Conservation (phyloP, 139 green algal genomes). For the Haematococcus sp. region DNA sequence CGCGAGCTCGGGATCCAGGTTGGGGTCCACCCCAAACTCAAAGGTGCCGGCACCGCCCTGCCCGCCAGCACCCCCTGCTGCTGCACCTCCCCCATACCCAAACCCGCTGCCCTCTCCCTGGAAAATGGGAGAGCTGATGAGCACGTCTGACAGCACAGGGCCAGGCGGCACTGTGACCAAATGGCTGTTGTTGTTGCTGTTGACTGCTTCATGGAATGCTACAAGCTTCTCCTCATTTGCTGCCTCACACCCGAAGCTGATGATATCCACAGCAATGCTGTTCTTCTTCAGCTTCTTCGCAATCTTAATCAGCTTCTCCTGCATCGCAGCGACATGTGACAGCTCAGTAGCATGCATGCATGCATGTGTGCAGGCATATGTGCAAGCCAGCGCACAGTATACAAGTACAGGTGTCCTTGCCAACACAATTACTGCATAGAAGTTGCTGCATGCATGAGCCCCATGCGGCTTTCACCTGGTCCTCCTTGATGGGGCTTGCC, state of each 20-base stretch:
- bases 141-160: constrained; percentile 85
- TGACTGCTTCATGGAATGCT: constrained; percentile 89
- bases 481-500: constrained; percentile 86
- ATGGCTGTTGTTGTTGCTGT: constrained; percentile 92
- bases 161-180: constrained; percentile 88
- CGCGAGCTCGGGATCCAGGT: constrained; percentile 95
- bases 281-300: constrained; percentile 99
- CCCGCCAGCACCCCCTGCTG: constrained; percentile 35
- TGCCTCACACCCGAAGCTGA: constrained; percentile 81
- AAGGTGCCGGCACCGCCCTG: constrained; percentile 66
- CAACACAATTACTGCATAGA: no score
- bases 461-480: constrained; percentile 54
- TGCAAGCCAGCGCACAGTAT: no score
- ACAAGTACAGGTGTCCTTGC: background rate
- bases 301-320: constrained; percentile 91
- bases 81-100: constrained; percentile 44
- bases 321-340: constrained; percentile 9
- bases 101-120: constrained; percentile 67
- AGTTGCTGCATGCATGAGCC: background rate
- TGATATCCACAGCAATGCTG: constrained; percentile 97
- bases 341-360: no score
- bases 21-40: constrained; percentile 97
- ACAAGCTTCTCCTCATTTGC: constrained; percentile 91
- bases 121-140: constrained; percentile 94
- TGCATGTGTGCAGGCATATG: no score